phyloP scores from a whole-genome alignment of 2,329 filamentous ascomycete species.

The Diaporthe sp. region DNA sequence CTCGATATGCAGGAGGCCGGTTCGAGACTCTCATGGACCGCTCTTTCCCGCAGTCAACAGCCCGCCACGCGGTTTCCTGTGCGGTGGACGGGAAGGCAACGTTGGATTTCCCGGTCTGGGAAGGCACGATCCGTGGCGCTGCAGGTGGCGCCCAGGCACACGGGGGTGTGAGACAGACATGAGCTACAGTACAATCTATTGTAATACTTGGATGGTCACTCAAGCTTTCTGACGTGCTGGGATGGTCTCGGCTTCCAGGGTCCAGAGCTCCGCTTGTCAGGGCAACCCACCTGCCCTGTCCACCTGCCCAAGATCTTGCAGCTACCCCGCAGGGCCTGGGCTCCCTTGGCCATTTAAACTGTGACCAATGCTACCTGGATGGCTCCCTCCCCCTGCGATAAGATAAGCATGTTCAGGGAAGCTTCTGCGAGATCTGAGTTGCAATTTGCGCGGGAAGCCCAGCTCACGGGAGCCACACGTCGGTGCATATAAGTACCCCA shows the following conservation, averaged over 20 bases:
- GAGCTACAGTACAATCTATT: neutral
- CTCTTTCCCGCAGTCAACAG: neutral
- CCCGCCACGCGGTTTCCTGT: neutral
- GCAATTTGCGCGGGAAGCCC: neutral
- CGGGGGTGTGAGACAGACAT: neutral
- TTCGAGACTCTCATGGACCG: conserved; percentile 13
- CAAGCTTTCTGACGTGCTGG: conserved; percentile 22
- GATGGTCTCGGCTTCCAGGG: conserved; percentile 17
- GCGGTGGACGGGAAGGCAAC: neutral
- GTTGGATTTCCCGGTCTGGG: conserved; percentile 16
- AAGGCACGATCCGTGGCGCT: conserved; percentile 16
- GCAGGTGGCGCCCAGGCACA: neutral
- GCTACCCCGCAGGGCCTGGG: conserved; percentile 22
- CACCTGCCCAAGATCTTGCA: conserved; percentile 4
- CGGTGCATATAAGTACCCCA: conserved; percentile 10
- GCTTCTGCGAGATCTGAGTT: conserved; percentile 9
- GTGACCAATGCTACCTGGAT: neutral
- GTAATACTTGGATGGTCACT: neutral
- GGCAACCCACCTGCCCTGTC: neutral
- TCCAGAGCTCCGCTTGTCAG: conserved; percentile 4
- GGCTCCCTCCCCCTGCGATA: conserved; percentile 17
- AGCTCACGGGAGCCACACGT: neutral
- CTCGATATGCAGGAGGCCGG: neutral
- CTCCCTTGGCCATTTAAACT: neutral
- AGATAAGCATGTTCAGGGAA: conserved; percentile 25